Conservation (phyloP, 805 yeast species). For the Saturnispora kantuleensis region DNA sequence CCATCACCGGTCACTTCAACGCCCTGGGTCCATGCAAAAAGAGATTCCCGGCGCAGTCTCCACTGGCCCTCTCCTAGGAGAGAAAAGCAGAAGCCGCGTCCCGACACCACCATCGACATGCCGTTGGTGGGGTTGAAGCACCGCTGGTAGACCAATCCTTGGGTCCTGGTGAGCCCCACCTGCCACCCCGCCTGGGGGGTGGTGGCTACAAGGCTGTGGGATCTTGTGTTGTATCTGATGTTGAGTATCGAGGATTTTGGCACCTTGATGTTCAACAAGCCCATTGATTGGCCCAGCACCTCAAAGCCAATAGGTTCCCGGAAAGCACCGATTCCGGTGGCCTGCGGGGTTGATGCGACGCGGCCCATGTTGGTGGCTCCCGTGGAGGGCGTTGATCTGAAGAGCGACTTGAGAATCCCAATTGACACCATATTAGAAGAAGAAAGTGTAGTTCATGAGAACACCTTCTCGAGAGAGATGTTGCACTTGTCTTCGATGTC, state of each 20-base stretch:
- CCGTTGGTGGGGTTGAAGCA: constrained; percentile 24
- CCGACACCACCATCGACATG: constrained; percentile 26
- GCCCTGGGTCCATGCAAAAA: constrained; percentile 35
- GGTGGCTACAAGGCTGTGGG: constrained; percentile 31
- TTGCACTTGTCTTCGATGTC: background rate
- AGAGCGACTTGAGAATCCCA: constrained; percentile 4
- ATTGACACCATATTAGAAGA: constrained; percentile 7
- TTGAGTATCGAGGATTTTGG: constrained; percentile 34
- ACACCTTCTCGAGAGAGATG: background rate
- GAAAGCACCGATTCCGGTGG: constrained; percentile 38
- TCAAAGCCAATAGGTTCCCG: constrained; percentile 33
- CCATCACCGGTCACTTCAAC: background rate
- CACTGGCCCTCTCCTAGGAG: constrained; percentile 18
- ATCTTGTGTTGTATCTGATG: constrained; percentile 27
- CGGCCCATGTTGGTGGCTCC: constrained; percentile 9
- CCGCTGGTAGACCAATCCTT: constrained; percentile 25
- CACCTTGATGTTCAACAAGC: constrained; percentile 33
- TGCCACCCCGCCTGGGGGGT: background rate
- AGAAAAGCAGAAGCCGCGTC: constrained; percentile 13
- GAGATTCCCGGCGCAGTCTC: constrained; percentile 29
- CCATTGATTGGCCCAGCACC: constrained; percentile 31
- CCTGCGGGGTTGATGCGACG: constrained; percentile 23
- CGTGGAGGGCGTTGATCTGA: constrained; percentile 6
- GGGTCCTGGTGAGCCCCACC: background rate
- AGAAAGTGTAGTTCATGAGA: background rate